Evolutionary conservation across 2,329 filamentous ascomycete species (phyloP).

Genomic region (Dothideomycetidae sp.): DNA sequence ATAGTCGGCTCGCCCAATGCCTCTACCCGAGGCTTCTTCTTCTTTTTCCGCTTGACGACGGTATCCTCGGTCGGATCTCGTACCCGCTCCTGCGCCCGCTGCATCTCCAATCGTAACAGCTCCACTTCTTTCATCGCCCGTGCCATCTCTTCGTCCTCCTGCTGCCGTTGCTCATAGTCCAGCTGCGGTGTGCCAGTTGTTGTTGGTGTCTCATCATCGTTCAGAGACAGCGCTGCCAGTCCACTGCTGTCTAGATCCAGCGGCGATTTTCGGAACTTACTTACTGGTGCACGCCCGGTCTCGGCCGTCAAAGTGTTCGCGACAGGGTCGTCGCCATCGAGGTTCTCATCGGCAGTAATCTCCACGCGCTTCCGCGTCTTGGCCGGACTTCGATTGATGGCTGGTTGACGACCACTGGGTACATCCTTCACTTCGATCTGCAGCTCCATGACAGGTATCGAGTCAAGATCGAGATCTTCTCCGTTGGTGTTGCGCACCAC

Average conservation of each 20-base stretch:
- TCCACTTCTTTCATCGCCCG: constrained; percentile 83
- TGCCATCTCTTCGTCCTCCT: constrained; percentile 78
- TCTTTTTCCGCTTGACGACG: constrained; percentile 12
- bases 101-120: constrained; percentile 74
- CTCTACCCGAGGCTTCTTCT: constrained; percentile 9
- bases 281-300: constrained; percentile 18
- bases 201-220: constrained; percentile 31
- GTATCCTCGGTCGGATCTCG: constrained; percentile 45
- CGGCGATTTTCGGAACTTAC: constrained; percentile 45
- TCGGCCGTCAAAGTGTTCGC: neutral
- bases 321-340: constrained; percentile 27
- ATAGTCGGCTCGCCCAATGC: constrained; percentile 3
- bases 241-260: constrained; percentile 80
- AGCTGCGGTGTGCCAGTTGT: constrained; percentile 28
- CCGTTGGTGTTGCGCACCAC: constrained; percentile 55
- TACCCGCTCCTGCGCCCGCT: constrained; percentile 61
- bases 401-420: constrained; percentile 6
- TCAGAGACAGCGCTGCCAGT: constrained; percentile 57
- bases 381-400: constrained; percentile 6
- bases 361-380: constrained; percentile 25
- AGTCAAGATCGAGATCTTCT: constrained; percentile 74
- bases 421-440: constrained; percentile 43
- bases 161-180: constrained; percentile 52
- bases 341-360: constrained; percentile 34
- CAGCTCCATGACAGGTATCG: constrained; percentile 90